A percentile compares a stretch with the other conserved stretches of the same genome.
Conservation (phyloP, 2,329 filamentous ascomycete species). For the Xylaria polymorpha region DNA sequence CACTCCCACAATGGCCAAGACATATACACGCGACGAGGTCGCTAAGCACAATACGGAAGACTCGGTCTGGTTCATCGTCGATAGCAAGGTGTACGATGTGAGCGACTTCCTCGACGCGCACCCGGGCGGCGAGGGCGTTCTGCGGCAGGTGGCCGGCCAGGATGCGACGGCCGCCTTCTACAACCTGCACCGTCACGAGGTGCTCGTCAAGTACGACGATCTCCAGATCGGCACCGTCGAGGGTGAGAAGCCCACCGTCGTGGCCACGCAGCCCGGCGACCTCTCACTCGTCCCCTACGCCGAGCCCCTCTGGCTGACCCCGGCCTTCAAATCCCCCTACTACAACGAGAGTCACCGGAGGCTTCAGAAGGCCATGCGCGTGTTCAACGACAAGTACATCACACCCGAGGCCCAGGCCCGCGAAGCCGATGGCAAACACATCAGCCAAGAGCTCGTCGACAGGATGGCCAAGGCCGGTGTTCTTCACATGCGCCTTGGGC, state of each 20-base stretch:
- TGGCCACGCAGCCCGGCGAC: conserved; percentile 76
- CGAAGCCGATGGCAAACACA: conserved; percentile 78
- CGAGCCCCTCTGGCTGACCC: conserved; percentile 84
- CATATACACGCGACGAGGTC: conserved; percentile 73
- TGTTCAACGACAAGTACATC: conserved; percentile 78
- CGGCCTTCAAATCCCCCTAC: conserved; percentile 82
- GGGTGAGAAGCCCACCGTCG: conserved; percentile 79
- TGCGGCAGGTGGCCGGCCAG: conserved; percentile 81
- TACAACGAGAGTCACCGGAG: conserved; percentile 79
- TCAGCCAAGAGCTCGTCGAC: conserved; percentile 78
- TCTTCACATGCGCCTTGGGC: conserved; percentile 84
- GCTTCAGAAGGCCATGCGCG: conserved; percentile 75
- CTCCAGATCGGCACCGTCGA: conserved; percentile 80
- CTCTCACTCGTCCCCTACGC: conserved; percentile 83
- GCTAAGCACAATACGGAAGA: conserved; percentile 80
- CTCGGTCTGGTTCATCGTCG: conserved; percentile 85
- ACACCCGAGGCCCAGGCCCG: conserved; percentile 80
- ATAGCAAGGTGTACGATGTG: conserved; percentile 88
- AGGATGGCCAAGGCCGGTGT: conserved; percentile 80
- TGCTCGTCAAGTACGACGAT: conserved; percentile 81
- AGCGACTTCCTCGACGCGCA: conserved; percentile 88
- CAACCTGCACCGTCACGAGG: conserved; percentile 91
- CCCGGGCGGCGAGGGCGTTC: conserved; percentile 82
- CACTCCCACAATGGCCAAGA: conserved; percentile 54
- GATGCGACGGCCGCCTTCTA: conserved; percentile 89